Evolutionary conservation across 164 flowering plant species (phyloP), one percentile per base, ranked within the genome.

Genomic region (Stephania yunnanensis): DNA sequence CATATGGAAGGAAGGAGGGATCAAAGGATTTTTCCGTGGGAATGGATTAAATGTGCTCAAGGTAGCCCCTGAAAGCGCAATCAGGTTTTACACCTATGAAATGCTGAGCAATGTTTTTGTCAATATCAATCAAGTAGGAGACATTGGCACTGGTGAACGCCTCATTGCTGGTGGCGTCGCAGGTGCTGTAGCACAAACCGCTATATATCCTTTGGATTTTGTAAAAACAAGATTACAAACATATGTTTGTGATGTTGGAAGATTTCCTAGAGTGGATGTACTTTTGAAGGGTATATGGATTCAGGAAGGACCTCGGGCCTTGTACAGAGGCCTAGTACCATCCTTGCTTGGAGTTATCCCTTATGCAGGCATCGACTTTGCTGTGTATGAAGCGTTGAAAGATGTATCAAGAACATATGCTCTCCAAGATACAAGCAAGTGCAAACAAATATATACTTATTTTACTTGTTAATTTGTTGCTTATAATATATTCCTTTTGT

Each of bases 41-140:
- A 95, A 95, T 86, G 99, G 99, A 44, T 79, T 95, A 76, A 95
- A 95, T 85, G 97, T 92, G 46, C 44, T 95, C 78, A 95, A 95
- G 82, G 99, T 95, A 20, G 97, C 97, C 55, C 99, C 99, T 68
- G 99, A 95, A 83, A 93, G 95, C 79, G 99, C 99, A 19, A 92
- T 95, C 31, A 92, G 83, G 82, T 93, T 95, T 79, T 93, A 91
- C 82, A 76, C 92, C 15, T 95, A 91, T 75, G 99, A 95, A 82
- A 76, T 91, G 88, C 80, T 95, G 65, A 95, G 93, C 76, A 81
- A 71, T 68, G 44, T 84, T 31, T 83, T 93, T 67, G 88, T 76
- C 30, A 84, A 90, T 65, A 78, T 79, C 71, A 81, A 72, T 68
- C 93, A 94, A 72, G 88, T 87, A 71, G 83, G 78, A 71, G 93